These are phyloP conservation scores for Pseudocercospora vitis DNA, from an alignment of 2,329 filamentous ascomycete species.

Conservation along the genomic window DNA sequence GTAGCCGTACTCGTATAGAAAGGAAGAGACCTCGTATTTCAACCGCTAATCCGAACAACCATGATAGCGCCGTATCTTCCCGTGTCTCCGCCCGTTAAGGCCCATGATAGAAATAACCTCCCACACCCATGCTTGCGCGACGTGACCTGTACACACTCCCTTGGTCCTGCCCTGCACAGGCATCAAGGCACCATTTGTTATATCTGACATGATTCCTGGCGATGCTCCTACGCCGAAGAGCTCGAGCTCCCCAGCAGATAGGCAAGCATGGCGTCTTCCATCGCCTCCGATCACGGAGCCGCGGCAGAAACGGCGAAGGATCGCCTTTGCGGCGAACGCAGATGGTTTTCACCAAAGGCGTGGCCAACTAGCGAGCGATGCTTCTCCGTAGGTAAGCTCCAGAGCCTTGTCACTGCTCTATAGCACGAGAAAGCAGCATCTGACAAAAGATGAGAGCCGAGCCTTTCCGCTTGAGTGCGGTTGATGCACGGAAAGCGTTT, in stretches of 20 bases:
- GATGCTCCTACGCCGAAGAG: background rate
- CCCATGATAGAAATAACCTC: no score
- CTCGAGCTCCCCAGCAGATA: background rate
- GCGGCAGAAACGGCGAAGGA: constrained; percentile 12
- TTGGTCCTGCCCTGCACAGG: background rate
- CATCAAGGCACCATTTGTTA: background rate
- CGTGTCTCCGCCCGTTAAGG: background rate
- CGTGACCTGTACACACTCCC: background rate
- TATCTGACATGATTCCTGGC: background rate
- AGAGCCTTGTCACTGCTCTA: background rate
- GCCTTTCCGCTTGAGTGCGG: constrained; percentile 44
- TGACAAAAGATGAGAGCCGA: constrained; percentile 12
- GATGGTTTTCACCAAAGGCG: constrained; percentile 3
- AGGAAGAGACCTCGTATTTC: background rate
- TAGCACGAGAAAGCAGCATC: background rate
- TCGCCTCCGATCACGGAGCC: constrained; percentile 13
- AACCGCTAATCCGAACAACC: background rate
- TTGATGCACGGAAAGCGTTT: constrained; percentile 43
- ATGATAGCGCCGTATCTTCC: background rate
- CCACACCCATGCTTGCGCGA: background rate
- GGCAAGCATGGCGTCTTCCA: background rate
- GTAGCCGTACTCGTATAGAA: no score
- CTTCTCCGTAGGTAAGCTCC: constrained; percentile 16
- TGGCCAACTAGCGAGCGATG: background rate
- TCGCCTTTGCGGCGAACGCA: constrained; percentile 15